A percentile compares a stretch with the other conserved stretches of the same genome.
Evolutionary conservation across 2,329 filamentous ascomycete species (phyloP).

Genomic region (Grosmannia serpens): DNA sequence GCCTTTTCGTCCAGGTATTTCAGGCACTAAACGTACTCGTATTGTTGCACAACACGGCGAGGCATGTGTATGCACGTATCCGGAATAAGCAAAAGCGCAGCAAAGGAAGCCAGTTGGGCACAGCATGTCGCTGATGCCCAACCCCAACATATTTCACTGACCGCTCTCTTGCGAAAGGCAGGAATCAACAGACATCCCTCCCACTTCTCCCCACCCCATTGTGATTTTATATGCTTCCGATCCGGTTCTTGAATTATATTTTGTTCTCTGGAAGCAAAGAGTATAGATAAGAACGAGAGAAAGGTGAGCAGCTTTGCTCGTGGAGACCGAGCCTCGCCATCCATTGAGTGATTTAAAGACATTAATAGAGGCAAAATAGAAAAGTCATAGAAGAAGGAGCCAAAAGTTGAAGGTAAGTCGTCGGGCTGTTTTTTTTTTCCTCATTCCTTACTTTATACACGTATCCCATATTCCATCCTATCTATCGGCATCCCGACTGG

Average conservation of each 20-base stretch:
- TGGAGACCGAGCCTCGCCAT: neutral
- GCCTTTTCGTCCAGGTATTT: neutral
- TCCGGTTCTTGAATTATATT: neutral
- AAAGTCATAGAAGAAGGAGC: neutral
- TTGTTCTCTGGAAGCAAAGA: neutral
- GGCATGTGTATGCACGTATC: neutral
- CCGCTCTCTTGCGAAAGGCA: conserved; percentile 17
- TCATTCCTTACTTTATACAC: neutral
- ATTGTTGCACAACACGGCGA: neutral
- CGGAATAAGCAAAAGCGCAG: neutral
- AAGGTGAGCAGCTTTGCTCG: neutral
- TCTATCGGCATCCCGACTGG: neutral
- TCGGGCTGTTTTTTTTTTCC: neutral
- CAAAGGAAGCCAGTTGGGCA: conserved; percentile 5
- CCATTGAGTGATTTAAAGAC: neutral
- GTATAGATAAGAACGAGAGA: neutral
- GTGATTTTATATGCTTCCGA: neutral
- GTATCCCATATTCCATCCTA: neutral
- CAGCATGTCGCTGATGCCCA: conserved; percentile 19
- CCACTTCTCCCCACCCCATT: conserved; percentile 10
- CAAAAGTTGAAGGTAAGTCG: neutral
- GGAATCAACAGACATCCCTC: conserved; percentile 3
- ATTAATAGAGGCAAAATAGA: conserved; percentile 1
- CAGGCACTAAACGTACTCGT: neutral
- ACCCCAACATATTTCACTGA: conserved; percentile 20